These are phyloP conservation scores for Vanderwaltozyma verrucispora DNA, from an alignment of 805 yeast genomes.

Conservation along the genomic window DNA sequence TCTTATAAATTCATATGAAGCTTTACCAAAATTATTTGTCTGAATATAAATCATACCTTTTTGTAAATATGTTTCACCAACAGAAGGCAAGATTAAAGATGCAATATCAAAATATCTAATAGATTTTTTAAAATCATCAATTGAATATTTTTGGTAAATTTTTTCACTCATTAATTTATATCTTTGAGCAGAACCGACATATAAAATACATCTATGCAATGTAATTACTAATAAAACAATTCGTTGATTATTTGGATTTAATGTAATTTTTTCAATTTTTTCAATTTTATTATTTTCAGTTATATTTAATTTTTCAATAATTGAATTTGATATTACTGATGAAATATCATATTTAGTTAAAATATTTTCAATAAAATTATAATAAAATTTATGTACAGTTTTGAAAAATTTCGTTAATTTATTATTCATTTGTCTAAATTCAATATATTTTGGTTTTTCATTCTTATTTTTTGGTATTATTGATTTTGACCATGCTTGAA, in stretches of 20 bases:
- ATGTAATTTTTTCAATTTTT: not conserved
- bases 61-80: constrained; percentile 45
- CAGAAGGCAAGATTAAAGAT: constrained; percentile 49
- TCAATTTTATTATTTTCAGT: not conserved
- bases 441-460: constrained; percentile 32
- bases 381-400: constrained; percentile 40
- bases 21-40: constrained; percentile 17
- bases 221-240: constrained; percentile 8
- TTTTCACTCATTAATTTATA: constrained; percentile 43
- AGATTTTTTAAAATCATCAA: constrained; percentile 36
- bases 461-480: constrained; percentile 4
- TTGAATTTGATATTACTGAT: constrained; percentile 6
- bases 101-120: constrained; percentile 42
- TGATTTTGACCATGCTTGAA: constrained; percentile 30
- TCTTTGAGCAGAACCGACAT: constrained; percentile 49
- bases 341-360: constrained; percentile 5
- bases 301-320: constrained; percentile 6
- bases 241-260: constrained; percentile 6
- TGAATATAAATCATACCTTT: constrained; percentile 20
- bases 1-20: constrained; percentile 31
- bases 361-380: constrained; percentile 26
- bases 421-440: constrained; percentile 45
- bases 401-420: constrained; percentile 40
- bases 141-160: constrained; percentile 28
- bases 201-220: constrained; percentile 28